phyloP scores from a whole-genome alignment of 1,284 basidiomycete genomes.

The Fomitiporia mediterranea region DNA sequence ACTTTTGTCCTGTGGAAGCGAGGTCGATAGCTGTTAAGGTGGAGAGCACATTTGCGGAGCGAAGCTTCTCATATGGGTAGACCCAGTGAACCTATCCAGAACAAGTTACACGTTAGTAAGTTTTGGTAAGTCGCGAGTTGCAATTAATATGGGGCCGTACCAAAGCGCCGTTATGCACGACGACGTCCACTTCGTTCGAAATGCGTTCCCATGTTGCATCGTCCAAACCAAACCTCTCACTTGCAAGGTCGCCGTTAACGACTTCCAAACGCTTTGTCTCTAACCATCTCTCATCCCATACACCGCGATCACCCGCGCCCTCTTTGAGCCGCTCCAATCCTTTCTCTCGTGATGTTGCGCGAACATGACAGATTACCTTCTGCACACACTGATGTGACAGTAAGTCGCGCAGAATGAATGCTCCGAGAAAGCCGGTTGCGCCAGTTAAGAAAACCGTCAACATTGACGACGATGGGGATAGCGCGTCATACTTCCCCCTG shows the following conservation, averaged over 20 bases:
- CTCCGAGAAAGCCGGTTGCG: conserved; percentile 95
- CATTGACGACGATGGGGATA: conserved; percentile 46
- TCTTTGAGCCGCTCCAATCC: conserved; percentile 74
- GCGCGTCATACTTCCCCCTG: conserved; percentile 52
- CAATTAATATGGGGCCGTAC: conserved; percentile 42
- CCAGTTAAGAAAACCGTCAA: conserved; percentile 93
- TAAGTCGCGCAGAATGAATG: conserved; percentile 85
- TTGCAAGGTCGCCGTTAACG: conserved; percentile 84
- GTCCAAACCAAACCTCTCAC: conserved; percentile 73
- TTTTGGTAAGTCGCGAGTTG: background rate
- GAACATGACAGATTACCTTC: conserved; percentile 91
- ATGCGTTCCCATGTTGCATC: conserved; percentile 65
- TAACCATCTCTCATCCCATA: conserved; percentile 93
- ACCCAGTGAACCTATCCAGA: conserved; percentile 89
- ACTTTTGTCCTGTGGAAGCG: conserved; percentile 59
- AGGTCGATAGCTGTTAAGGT: conserved; percentile 84
- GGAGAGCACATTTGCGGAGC: conserved; percentile 86
- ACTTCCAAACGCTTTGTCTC: conserved; percentile 68
- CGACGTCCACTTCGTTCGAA: conserved; percentile 72
- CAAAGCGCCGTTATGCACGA: conserved; percentile 95
- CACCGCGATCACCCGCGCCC: conserved; percentile 78
- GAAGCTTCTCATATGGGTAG: conserved; percentile 93
- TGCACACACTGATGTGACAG: conserved; percentile 60
- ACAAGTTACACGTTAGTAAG: conserved; percentile 1
- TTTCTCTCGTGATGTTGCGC: conserved; percentile 61